phyloP scores from a whole-genome alignment of 768 basidiomycete species.

The Tricholoma hemisulphureum region DNA sequence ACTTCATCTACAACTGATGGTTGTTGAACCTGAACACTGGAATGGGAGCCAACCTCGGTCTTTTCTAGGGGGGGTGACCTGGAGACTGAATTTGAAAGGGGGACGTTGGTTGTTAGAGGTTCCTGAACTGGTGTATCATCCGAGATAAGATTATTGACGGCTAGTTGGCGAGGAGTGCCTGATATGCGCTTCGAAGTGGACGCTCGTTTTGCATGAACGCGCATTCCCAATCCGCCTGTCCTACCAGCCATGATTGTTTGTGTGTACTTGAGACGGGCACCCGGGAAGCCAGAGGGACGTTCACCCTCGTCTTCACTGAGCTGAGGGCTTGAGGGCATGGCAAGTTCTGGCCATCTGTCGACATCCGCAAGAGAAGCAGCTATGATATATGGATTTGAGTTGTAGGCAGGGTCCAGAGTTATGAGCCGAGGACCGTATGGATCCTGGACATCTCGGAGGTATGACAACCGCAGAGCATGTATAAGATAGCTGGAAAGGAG shows the following conservation, averaged over 20 bases:
- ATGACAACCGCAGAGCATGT: slow-evolving; percentile 80
- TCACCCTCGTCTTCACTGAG: slow-evolving; percentile 69
- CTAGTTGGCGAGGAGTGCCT: slow-evolving; percentile 31
- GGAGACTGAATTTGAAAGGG: slow-evolving; percentile 27
- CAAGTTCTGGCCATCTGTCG: slow-evolving; percentile 84
- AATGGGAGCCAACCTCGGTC: slow-evolving; percentile 21
- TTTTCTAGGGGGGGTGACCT: slow-evolving; percentile 14
- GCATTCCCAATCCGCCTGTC: slow-evolving; percentile 71
- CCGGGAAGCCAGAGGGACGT: slow-evolving; percentile 48
- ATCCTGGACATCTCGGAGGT: slow-evolving; percentile 87
- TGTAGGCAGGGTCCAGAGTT: slow-evolving; percentile 73
- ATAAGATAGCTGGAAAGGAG: slow-evolving; percentile 56
- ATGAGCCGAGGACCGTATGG: slow-evolving; percentile 81
- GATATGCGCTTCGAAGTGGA: slow-evolving; percentile 54
- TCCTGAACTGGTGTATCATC: slow-evolving; percentile 34
- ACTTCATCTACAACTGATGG: slow-evolving; percentile 41
- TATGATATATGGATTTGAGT: slow-evolving; percentile 79
- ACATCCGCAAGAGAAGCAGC: slow-evolving; percentile 77
- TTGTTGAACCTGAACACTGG: slow-evolving; percentile 41
- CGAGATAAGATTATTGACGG: slow-evolving; percentile 37
- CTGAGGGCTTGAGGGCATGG: slow-evolving; percentile 65
- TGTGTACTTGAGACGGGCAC: slow-evolving; percentile 70
- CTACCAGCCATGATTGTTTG: slow-evolving; percentile 84
- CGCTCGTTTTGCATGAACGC: slow-evolving; percentile 64
- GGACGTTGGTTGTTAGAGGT: slow-evolving; percentile 28